Base-by-base conservation (phyloP, 78 protist species). In the Polysphondylium violaceum region DNA sequence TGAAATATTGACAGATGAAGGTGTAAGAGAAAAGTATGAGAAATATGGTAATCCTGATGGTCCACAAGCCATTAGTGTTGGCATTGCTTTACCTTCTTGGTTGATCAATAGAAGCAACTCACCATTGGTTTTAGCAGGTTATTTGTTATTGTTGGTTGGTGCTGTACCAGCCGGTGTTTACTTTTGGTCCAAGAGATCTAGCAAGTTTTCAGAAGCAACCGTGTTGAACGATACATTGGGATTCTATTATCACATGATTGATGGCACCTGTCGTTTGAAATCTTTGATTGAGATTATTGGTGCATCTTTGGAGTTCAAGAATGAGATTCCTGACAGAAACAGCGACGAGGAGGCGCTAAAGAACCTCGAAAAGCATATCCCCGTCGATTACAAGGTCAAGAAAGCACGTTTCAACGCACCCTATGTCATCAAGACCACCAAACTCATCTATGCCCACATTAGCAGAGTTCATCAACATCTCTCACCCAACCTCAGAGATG, bases 31-130 rank as follows among this genome's bases (percentile, higher is more conserved):
- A 31, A 93, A 93, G 25, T 76, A 61, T 67, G 93, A 86, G 33
- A 85, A 73, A 50, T 93, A 93, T 71, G 96, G 96, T 33, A 93
- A 93, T 74, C 96, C 96, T 40, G 96, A 93, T 64, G 96, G 96
- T 16, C 93, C 93, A 47, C 93, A 72, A 68, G 47, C 81, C 36
- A 36, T 60, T n/a, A 56, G 87, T 0, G 64, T 76, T 38, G 96
- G 96, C 16, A 85, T 93, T 51, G 96, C 93, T 19, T 60, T 93
- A 40, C 96, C 96, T 25, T 60, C 69, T 14, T 93, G 96, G 96
- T 67, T 93, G 2, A 86, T 93, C 3, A 72, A 93, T 23, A 35
- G 53, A 23, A 50, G 71, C 35, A 85, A 93, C 58, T 64, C 83
- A 43, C 51, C 81, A 25, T n/a, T 87, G 19, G 94, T 88, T 17